Evolutionary conservation across 129 eudicot genomes (phyloP).

Genomic region (Ambrosia trifida): DNA sequence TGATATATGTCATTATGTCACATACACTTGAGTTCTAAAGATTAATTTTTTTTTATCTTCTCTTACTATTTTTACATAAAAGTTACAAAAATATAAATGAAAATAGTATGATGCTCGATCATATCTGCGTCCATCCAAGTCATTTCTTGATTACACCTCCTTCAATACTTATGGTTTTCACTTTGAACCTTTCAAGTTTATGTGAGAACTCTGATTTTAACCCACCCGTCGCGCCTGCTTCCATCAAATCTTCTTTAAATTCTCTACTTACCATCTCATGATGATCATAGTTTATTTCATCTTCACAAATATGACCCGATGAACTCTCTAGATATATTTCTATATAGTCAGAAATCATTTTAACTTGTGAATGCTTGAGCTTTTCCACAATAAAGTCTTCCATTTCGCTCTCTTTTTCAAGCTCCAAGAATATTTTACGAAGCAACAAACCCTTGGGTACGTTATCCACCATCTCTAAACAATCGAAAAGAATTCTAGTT

Average conservation of each 20-base stretch:
- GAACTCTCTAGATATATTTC: not conserved
- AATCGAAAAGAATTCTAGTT: constrained; percentile 17
- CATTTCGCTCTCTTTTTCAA: constrained; percentile 20
- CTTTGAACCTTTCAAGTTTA: constrained; percentile 29
- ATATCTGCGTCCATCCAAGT: not conserved
- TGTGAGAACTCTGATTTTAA: not conserved
- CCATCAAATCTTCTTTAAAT: not conserved
- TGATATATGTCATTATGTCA: too few relatives aligned
- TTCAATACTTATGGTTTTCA: constrained; percentile 20
- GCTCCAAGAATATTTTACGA: constrained; percentile 10
- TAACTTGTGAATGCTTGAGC: constrained; percentile 21
- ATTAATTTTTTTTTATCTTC: too few relatives aligned
- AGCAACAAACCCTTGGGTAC: constrained; percentile 17
- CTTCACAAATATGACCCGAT: not conserved
- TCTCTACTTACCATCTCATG: constrained; percentile 16
- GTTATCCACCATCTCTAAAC: constrained; percentile 24
- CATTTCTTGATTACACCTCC: constrained; percentile 24
- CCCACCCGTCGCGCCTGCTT: not conserved
- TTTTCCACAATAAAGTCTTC: constrained; percentile 3
- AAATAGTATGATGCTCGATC: not conserved
- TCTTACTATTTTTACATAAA: too few relatives aligned
- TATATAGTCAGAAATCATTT: constrained; percentile 16
- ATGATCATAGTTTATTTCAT: not conserved
- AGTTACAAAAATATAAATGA: not conserved
- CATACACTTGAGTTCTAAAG: too few relatives aligned